phyloP scores from a whole-genome alignment of 352 stramenopile species.

The Phytophthora aleatoria region DNA sequence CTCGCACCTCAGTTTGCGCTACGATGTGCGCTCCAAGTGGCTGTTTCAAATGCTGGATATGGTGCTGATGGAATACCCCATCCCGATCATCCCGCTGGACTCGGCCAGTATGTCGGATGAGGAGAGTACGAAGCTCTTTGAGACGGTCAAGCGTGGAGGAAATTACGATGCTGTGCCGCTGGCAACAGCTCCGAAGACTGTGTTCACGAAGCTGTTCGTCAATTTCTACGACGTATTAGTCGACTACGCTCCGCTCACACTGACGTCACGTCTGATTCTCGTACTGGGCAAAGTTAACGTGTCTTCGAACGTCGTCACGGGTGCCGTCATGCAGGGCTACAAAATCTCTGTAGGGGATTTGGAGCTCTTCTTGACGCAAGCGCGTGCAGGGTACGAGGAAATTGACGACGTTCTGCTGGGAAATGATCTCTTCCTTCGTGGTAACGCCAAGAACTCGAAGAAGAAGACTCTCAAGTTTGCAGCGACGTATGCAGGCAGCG shows the following conservation, averaged over 20 bases:
- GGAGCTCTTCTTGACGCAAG: constrained; percentile 73
- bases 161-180: constrained; percentile 67
- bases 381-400: constrained; percentile 67
- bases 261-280: constrained; percentile 76
- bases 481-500: constrained; percentile 20
- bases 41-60: constrained; percentile 78
- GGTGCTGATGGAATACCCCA: constrained; percentile 80
- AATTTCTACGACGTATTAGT: constrained; percentile 85
- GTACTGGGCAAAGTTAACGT: constrained; percentile 75
- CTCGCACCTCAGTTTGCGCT: constrained; percentile 82
- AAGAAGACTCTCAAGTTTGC: constrained; percentile 60
- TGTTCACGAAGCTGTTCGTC: constrained; percentile 90
- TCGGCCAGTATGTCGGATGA: constrained; percentile 65
- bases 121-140: constrained; percentile 52
- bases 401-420: constrained; percentile 70
- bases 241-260: constrained; percentile 72
- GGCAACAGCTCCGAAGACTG: constrained; percentile 71
- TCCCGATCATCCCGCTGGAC: constrained; percentile 84
- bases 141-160: constrained; percentile 32
- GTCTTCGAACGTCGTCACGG: constrained; percentile 87
- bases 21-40: constrained; percentile 85
- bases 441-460: constrained; percentile 22
- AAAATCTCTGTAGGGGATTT: constrained; percentile 80
- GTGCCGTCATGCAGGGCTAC: constrained; percentile 86
- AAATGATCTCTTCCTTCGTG: constrained; percentile 62